Base-by-base conservation (phyloP, 805 yeast species). In the Sugiyamaella americana region DNA sequence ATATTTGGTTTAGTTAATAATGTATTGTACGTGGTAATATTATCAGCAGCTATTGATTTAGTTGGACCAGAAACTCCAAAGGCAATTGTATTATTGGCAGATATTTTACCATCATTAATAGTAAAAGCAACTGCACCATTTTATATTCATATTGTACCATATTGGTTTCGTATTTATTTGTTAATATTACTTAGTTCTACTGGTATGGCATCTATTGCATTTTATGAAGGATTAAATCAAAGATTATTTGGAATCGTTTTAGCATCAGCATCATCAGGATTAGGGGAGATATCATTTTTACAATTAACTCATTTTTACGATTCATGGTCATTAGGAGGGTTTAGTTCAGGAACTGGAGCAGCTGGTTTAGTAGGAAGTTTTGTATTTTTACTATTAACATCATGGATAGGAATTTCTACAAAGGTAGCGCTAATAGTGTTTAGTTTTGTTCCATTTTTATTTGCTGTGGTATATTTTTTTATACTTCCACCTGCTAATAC, bases 261-360 rank as follows among this genome's bases (percentile, higher is more conserved):
- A 53, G 96, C 97, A 0, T 86, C 96, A 0, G 54, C 78, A 2
- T 81, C 95, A 16, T 82, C 95, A 0, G 98, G 98, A 0, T 66
- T 89, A 20, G 98, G 98, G 0, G 98, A 91, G 61, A 69, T 85
- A 4, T 86, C 96, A 0, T 91, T 91, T 54, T 66, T 91, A 37
- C 95, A 86, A 61, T 67, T 91, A 63, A 87, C 96, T 1, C 96
- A 89, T 60, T 82, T 71, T 56, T 87, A 79, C 62, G 73, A 71
- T 17, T 70, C 71, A 16, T 54, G 61, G n/a, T 71, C 94, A 3
- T 68, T 91, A 40, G 79, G 82, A 42, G 97, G 95, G 0, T 91
- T 94, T 79, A 84, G 95, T 18, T 77, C 88, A 5, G 98, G 98
- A 1, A 91, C 98, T 0, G 98, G 98, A 2, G 95, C 87, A 17